These are phyloP conservation scores for Apiospora aurea DNA, from an alignment of 2,329 filamentous ascomycete species.

Conservation along the genomic window DNA sequence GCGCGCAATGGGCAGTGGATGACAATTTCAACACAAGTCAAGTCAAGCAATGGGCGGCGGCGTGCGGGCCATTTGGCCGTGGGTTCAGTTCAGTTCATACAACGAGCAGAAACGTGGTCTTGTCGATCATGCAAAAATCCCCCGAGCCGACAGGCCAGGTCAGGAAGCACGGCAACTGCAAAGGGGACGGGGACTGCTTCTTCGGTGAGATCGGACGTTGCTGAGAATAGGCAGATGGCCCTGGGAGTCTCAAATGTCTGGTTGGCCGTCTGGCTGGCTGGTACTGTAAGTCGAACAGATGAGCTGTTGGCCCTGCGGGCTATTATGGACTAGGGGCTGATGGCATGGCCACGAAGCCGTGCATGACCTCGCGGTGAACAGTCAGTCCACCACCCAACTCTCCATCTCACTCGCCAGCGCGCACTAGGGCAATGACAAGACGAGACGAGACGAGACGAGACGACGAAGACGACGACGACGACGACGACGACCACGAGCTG, in stretches of 20 bases:
- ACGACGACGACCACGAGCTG: conserved; percentile 37
- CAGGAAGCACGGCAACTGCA: not conserved
- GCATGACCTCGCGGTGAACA: conserved; percentile 50
- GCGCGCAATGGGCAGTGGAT: conserved; percentile 30
- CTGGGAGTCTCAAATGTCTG: conserved; percentile 32
- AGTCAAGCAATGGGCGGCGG: not conserved
- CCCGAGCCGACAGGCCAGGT: not conserved
- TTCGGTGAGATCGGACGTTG: conserved; percentile 22
- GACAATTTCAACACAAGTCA: not conserved
- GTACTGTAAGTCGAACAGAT: conserved; percentile 34
- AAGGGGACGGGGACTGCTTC: conserved; percentile 12
- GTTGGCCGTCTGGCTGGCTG: conserved; percentile 7
- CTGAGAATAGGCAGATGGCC: conserved; percentile 33
- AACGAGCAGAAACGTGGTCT: conserved; percentile 10
- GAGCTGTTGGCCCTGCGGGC: conserved; percentile 44
- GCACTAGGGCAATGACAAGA: conserved; percentile 35
- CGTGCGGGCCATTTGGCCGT: not conserved
- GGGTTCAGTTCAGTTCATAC: not conserved
- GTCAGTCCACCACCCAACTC: conserved; percentile 40
- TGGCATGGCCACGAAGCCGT: conserved; percentile 54
- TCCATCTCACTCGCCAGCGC: conserved; percentile 39
- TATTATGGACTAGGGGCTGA: conserved; percentile 46
- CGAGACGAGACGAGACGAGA: conserved; percentile 28
- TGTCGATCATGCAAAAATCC: conserved; percentile 24
- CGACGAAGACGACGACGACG: conserved; percentile 36